A percentile compares a stretch with the other conserved stretches of the same genome.
phyloP scores from a whole-genome alignment of 768 basidiomycete species.

The Glaciozyma antarctica region DNA sequence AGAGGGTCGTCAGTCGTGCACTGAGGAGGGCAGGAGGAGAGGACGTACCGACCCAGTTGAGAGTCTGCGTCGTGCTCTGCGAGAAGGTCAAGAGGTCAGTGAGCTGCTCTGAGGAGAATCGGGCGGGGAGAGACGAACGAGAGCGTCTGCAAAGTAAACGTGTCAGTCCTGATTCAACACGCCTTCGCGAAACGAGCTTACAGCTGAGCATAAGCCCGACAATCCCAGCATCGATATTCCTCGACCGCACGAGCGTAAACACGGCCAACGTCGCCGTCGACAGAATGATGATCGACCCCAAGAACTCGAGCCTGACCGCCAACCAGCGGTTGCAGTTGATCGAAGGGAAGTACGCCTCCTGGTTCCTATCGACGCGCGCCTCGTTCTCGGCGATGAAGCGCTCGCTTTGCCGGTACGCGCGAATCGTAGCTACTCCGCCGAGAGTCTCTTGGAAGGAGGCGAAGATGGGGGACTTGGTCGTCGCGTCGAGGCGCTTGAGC shows the following conservation, averaged over 20 bases:
- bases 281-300: slow-evolving; percentile 34
- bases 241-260: slow-evolving; percentile 17
- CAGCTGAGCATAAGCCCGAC: slow-evolving; percentile 62
- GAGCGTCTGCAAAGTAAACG: background rate
- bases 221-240: slow-evolving; percentile 30
- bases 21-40: slow-evolving; percentile 8
- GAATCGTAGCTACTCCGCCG: slow-evolving; percentile 69
- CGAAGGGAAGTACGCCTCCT: slow-evolving; percentile 58
- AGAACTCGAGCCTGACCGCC: slow-evolving; percentile 14
- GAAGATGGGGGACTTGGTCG: slow-evolving; percentile 83
- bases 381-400: slow-evolving; percentile 62
- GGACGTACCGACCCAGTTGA: slow-evolving; percentile 44
- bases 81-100: background rate
- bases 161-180: slow-evolving; percentile 50
- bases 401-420: slow-evolving; percentile 62
- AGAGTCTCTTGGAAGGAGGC: slow-evolving; percentile 47
- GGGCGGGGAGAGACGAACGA: background rate
- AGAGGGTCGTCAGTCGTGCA: background rate
- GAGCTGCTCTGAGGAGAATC: background rate
- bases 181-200: background rate
- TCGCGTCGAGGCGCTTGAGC: slow-evolving; percentile 76
- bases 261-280: slow-evolving; percentile 34
- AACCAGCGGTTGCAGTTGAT: slow-evolving; percentile 52
- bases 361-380: slow-evolving; percentile 29
- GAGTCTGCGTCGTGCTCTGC: slow-evolving; percentile 27